phyloP scores from a whole-genome alignment of 495 filamentous ascomycete species.

The Pyrenopolyporus hunteri region DNA sequence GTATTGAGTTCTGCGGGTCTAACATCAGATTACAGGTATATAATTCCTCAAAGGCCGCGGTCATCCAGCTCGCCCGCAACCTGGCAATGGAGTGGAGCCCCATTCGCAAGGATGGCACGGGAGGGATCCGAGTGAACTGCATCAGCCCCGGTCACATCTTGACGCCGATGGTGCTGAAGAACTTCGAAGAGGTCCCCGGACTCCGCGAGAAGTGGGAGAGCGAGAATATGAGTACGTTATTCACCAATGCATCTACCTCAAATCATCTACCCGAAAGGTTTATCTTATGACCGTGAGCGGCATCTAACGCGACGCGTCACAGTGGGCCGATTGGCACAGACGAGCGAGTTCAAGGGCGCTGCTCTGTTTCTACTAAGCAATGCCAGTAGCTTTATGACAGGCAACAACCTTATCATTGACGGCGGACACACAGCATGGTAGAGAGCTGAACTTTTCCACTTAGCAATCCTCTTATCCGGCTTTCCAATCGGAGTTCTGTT shows the following conservation, averaged over 20 bases:
- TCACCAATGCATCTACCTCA: not conserved
- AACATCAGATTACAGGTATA: slow-evolving; percentile 52
- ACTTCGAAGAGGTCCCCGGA: slow-evolving; percentile 69
- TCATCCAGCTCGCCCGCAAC: slow-evolving; percentile 67
- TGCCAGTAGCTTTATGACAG: slow-evolving; percentile 76
- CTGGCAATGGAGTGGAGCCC: slow-evolving; percentile 76
- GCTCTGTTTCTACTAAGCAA: slow-evolving; percentile 64
- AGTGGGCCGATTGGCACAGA: slow-evolving; percentile 64
- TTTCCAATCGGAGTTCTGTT: slow-evolving; percentile 17
- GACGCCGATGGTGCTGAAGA: slow-evolving; percentile 72
- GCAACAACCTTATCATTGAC: slow-evolving; percentile 64
- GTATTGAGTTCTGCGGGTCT: no score
- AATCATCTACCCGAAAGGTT: no score
- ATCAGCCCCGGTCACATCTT: slow-evolving; percentile 74
- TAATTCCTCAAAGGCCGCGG: slow-evolving; percentile 73
- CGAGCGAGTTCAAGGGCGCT: slow-evolving; percentile 70
- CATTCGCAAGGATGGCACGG: slow-evolving; percentile 43
- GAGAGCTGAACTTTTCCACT: not conserved
- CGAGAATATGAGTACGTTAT: slow-evolving; percentile 65
- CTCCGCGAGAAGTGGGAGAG: slow-evolving; percentile 65
- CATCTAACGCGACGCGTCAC: slow-evolving; percentile 5
- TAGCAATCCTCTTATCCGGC: not conserved
- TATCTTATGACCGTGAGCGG: not conserved
- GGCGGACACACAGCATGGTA: slow-evolving; percentile 62
- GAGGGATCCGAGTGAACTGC: slow-evolving; percentile 71